Percentiles rank a stretch among this genome's conserved stretches.
Evolutionary conservation across 2,329 filamentous ascomycete genomes (phyloP).

Genomic region (Fusarium napiforme): DNA sequence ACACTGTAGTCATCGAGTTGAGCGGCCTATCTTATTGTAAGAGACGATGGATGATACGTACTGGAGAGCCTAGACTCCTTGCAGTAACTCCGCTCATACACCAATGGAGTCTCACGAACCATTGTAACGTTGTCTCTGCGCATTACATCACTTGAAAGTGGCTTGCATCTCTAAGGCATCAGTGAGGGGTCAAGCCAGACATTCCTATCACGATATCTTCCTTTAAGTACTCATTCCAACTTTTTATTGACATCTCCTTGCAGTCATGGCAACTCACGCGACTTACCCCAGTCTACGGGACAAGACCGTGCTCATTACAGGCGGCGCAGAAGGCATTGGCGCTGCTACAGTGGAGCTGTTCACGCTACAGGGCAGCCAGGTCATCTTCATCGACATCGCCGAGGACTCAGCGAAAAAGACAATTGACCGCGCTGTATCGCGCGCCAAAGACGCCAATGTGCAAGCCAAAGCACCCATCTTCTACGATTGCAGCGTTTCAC

Average conservation of each 20-base stretch:
- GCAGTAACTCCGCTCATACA: background rate
- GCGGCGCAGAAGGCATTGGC: constrained; percentile 60
- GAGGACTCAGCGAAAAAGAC: constrained; percentile 43
- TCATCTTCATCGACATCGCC: constrained; percentile 57
- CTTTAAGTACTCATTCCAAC: background rate
- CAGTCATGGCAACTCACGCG: constrained; percentile 42
- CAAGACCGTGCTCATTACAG: constrained; percentile 57
- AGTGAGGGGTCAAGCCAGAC: background rate
- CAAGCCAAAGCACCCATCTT: constrained; percentile 48
- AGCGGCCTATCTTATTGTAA: background rate
- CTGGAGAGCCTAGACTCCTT: background rate
- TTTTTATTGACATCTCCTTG: background rate
- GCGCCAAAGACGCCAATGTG: constrained; percentile 19
- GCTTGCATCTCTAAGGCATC: background rate
- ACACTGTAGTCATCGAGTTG: background rate
- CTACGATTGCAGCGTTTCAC: constrained; percentile 55
- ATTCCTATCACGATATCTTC: too few relatives aligned
- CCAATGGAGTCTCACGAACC: background rate
- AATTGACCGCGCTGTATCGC: constrained; percentile 38
- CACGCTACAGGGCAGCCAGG: constrained; percentile 55
- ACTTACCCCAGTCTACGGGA: constrained; percentile 55
- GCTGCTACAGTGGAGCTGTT: constrained; percentile 57
- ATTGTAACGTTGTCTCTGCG: background rate
- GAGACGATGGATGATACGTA: background rate
- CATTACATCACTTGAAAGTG: background rate